phyloP scores from a whole-genome alignment of 164 flowering plant species.

The Aristolochia fimbriata region DNA sequence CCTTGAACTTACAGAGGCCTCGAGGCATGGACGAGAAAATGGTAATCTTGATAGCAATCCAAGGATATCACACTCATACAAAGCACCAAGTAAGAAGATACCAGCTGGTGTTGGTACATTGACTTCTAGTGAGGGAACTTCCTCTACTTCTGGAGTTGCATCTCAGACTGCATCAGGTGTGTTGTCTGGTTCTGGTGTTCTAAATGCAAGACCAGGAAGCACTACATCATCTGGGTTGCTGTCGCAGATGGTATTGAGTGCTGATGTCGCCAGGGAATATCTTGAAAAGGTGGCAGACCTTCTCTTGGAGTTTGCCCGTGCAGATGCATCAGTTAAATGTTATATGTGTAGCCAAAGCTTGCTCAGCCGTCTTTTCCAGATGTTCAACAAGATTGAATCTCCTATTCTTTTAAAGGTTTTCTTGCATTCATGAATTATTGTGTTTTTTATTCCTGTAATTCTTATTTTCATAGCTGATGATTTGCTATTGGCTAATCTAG shows the following conservation, averaged over 20 bases:
- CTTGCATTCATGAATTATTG: background rate
- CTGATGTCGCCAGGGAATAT: constrained; percentile 92
- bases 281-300: constrained; percentile 94
- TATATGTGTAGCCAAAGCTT: constrained; percentile 94
- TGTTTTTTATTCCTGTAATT: background rate
- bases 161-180: constrained; percentile 93
- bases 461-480: background rate
- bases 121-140: constrained; percentile 50
- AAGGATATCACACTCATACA: constrained; percentile 32
- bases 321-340: constrained; percentile 84
- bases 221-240: constrained; percentile 91
- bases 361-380: constrained; percentile 92
- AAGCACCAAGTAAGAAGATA: constrained; percentile 42
- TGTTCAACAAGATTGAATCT: constrained; percentile 83
- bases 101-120: constrained; percentile 9
- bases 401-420: constrained; percentile 87
- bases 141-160: constrained; percentile 69
- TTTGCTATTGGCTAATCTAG: constrained; percentile 24
- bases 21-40: constrained; percentile 81
- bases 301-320: constrained; percentile 79
- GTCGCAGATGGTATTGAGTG: constrained; percentile 85
- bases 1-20: constrained; percentile 48
- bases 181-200: constrained; percentile 93
- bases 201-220: constrained; percentile 98
- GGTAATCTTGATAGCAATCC: constrained; percentile 54